A percentile compares a stretch with the other conserved stretches of the same genome.
Evolutionary conservation across 1,284 basidiomycete genomes (phyloP).

Genomic region (Clitocybe nebularis): DNA sequence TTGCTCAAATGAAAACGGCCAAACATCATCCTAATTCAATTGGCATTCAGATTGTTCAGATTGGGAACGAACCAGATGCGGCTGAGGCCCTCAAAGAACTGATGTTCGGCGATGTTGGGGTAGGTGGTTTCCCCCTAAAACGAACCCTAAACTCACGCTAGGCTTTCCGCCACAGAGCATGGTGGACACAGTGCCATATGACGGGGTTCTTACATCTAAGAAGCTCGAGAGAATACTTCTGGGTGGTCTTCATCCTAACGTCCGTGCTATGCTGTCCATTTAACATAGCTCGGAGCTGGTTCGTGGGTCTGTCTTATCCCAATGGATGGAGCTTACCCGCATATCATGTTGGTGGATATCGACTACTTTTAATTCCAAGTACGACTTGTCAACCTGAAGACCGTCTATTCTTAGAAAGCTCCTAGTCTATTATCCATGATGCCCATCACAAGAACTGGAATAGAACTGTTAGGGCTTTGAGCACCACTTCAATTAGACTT

Average conservation of each 20-base stretch:
- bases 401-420: no score
- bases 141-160: neutral
- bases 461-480: no score
- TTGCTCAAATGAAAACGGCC: slow-evolving; percentile 14
- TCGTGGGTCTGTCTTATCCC: no score
- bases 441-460: no score
- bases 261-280: slow-evolving; percentile 5
- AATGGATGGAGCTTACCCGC: no score
- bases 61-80: slow-evolving; percentile 21
- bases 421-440: no score
- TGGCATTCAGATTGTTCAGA: slow-evolving; percentile 23
- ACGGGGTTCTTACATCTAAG: neutral
- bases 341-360: no score
- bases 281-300: no score
- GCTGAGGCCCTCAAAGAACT: slow-evolving; percentile 13
- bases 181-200: neutral
- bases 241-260: neutral
- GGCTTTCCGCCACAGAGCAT: neutral
- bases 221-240: slow-evolving; percentile 2
- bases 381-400: no score
- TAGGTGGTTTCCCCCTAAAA: neutral
- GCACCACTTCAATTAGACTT: no score
- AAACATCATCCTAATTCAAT: slow-evolving; percentile 25
- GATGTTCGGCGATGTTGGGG: slow-evolving; percentile 17
- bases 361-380: no score